Percentiles rank a stretch among this genome's conserved stretches.
Evolutionary conservation across 257 asterid genomes (phyloP).

Genomic region (Echium plantagineum): DNA sequence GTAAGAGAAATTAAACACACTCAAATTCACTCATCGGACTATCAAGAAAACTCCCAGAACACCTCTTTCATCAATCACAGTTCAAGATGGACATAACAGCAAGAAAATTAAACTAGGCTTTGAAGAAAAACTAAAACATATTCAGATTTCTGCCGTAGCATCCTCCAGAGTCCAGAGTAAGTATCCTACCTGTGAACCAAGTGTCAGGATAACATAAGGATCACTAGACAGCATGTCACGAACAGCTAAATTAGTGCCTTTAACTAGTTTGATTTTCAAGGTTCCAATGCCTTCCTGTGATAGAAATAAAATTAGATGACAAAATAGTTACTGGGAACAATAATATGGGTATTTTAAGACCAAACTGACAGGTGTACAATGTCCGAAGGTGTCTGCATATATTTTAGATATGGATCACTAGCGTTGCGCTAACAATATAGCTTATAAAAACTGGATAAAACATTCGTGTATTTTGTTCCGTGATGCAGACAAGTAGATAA

Average conservation of each 20-base stretch:
- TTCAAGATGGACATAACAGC: no score
- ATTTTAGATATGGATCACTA: background rate
- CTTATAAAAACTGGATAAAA: background rate
- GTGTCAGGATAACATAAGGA: slow-evolving; percentile 77
- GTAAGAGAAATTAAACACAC: slow-evolving; percentile 11
- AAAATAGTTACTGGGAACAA: background rate
- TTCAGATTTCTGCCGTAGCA: no score
- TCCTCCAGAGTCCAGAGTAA: background rate
- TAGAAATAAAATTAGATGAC: slow-evolving; percentile 9
- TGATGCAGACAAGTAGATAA: background rate
- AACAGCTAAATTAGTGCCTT: slow-evolving; percentile 77
- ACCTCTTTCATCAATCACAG: no score
- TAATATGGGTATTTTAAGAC: background rate
- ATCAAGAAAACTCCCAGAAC: no score
- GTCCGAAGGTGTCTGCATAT: background rate
- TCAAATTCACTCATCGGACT: no score
- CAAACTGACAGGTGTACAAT: background rate
- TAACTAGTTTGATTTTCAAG: slow-evolving; percentile 66
- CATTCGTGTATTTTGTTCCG: background rate
- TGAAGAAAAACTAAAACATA: no score
- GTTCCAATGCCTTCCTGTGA: slow-evolving; percentile 83
- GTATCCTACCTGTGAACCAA: slow-evolving; percentile 72
- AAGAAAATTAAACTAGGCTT: no score
- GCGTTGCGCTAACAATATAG: background rate
- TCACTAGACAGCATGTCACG: slow-evolving; percentile 94